Evolutionary conservation across 2,329 filamentous ascomycete genomes (phyloP).

Genomic region (Fusarium foetens): DNA sequence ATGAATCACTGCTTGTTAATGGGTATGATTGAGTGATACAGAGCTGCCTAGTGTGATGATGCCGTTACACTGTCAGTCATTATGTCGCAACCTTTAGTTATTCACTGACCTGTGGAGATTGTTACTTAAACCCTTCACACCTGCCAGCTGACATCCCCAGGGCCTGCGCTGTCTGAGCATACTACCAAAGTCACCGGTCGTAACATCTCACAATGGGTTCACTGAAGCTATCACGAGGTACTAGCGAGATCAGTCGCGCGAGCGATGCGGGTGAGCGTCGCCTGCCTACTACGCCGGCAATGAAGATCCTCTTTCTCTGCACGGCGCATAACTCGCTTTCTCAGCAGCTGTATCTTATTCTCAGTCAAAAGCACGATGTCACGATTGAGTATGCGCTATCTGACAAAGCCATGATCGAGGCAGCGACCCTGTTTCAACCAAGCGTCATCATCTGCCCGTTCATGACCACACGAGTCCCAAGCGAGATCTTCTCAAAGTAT

Average conservation of each 20-base stretch:
- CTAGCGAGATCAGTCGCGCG: background rate
- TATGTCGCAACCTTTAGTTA: background rate
- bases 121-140: conserved; percentile 7
- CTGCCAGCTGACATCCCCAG: background rate
- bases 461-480: conserved; percentile 18
- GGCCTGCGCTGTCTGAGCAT: background rate
- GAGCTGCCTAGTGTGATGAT: background rate
- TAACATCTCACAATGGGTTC: background rate
- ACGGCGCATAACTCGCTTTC: conserved; percentile 34
- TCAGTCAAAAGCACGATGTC: conserved; percentile 11
- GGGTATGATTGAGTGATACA: background rate
- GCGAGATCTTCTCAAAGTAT: conserved; percentile 16
- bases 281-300: background rate
- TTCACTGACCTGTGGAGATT: background rate
- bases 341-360: conserved; percentile 23
- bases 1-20: background rate
- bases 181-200: background rate
- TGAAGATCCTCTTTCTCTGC: conserved; percentile 33
- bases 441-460: conserved; percentile 29
- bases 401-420: conserved; percentile 27
- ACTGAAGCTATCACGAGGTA: background rate
- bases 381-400: conserved; percentile 33
- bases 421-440: conserved; percentile 14
- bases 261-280: background rate
- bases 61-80: background rate